These are phyloP conservation scores for Albugo candida DNA, from an alignment of 352 stramenopile genomes.

Conservation along the genomic window DNA sequence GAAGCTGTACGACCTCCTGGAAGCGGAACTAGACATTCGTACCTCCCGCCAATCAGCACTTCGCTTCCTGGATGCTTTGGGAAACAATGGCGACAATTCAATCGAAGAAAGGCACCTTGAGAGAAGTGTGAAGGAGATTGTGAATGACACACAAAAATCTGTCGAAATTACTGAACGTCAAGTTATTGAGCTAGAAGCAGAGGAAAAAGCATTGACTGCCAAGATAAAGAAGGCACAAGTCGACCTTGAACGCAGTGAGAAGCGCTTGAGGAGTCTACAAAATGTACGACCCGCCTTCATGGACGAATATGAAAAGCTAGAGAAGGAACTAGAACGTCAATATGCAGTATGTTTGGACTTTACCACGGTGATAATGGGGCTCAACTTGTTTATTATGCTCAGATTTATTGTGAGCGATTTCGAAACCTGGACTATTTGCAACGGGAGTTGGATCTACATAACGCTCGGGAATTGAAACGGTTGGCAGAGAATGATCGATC, in stretches of 20 bases:
- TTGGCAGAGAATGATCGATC: slow-evolving; percentile 74
- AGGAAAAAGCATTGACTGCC: slow-evolving; percentile 77
- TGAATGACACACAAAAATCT: slow-evolving; percentile 66
- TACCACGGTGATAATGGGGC: background rate
- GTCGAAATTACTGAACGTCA: slow-evolving; percentile 75
- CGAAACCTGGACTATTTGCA: slow-evolving; percentile 95
- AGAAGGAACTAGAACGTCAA: slow-evolving; percentile 89
- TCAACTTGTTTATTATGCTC: background rate
- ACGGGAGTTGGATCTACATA: slow-evolving; percentile 82
- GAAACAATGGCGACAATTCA: slow-evolving; percentile 64
- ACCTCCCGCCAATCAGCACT: slow-evolving; percentile 65
- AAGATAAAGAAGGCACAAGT: slow-evolving; percentile 90
- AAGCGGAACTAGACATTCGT: slow-evolving; percentile 79
- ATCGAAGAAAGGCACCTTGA: slow-evolving; percentile 80
- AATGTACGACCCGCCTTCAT: slow-evolving; percentile 90
- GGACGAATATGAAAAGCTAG: slow-evolving; percentile 95
- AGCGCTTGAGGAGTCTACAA: slow-evolving; percentile 83
- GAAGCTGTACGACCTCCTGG: slow-evolving; percentile 83
- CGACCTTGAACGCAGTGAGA: slow-evolving; percentile 91
- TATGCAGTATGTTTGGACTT: slow-evolving; percentile 51
- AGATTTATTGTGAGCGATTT: slow-evolving; percentile 85
- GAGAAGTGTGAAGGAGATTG: slow-evolving; percentile 49
- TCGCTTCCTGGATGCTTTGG: slow-evolving; percentile 84
- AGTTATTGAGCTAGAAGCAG: slow-evolving; percentile 80
- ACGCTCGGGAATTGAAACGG: slow-evolving; percentile 70